These are phyloP conservation scores for Hymenoscyphus fraxineus DNA, from an alignment of 2,329 filamentous ascomycete species.

Conservation along the genomic window DNA sequence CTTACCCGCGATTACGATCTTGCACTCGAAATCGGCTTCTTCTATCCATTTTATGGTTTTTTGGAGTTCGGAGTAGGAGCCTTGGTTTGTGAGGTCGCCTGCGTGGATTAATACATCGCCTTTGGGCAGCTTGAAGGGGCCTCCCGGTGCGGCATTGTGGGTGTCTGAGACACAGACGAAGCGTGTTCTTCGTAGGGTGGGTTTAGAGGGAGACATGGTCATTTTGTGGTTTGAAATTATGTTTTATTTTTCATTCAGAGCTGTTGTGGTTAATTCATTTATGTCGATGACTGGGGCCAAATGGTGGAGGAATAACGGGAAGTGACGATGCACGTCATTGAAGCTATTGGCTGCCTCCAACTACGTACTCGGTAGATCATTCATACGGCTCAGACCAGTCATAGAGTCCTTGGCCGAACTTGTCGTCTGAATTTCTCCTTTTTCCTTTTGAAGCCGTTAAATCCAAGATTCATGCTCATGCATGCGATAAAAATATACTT, in stretches of 20 bases:
- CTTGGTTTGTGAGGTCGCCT: conserved; percentile 73
- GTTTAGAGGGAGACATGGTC: not conserved
- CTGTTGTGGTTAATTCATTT: not conserved
- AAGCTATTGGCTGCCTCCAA: too few species aligned
- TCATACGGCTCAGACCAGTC: too few species aligned
- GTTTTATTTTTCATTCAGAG: not conserved
- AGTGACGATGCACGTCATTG: too few species aligned
- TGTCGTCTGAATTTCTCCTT: too few species aligned
- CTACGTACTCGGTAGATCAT: too few species aligned
- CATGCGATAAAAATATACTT: too few species aligned
- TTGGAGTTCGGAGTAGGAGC: conserved; percentile 56
- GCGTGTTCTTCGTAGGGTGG: conserved; percentile 46
- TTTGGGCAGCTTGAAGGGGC: conserved; percentile 58
- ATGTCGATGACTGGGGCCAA: too few species aligned
- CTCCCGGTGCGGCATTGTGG: conserved; percentile 55
- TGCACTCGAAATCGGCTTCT: conserved; percentile 62
- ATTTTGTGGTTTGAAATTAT: not conserved
- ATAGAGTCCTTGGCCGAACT: too few species aligned
- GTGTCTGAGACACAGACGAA: conserved; percentile 77
- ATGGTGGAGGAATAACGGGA: too few species aligned
- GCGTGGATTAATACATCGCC: conserved; percentile 75
- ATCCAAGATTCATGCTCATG: too few species aligned
- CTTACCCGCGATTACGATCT: conserved; percentile 66
- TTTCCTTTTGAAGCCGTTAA: too few species aligned
- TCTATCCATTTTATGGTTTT: conserved; percentile 65